Evolutionary conservation across 768 basidiomycete species (phyloP).

Genomic region (Pleurotus platypus): DNA sequence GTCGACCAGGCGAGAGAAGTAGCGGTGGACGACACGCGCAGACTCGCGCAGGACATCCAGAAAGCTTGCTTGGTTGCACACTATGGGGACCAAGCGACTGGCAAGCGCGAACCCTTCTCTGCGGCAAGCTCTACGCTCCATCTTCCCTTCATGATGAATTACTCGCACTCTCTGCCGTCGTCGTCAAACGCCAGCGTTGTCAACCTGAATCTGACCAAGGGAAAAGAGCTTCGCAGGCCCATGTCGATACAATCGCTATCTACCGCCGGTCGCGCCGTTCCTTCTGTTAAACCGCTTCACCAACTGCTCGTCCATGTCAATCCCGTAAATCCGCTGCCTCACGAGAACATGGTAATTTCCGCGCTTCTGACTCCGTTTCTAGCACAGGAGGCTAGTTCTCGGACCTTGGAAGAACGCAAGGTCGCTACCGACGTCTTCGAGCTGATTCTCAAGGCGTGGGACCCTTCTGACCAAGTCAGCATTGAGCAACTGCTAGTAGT

Average conservation of each 20-base stretch:
- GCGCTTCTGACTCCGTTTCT: slow-evolving; percentile 57
- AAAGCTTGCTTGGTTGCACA: slow-evolving; percentile 52
- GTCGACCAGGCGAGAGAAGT: slow-evolving; percentile 61
- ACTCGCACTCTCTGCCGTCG: slow-evolving; percentile 24
- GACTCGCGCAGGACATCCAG: slow-evolving; percentile 53
- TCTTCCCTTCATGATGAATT: slow-evolving; percentile 38
- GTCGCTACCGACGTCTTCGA: slow-evolving; percentile 63
- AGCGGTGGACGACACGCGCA: slow-evolving; percentile 42
- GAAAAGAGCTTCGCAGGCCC: slow-evolving; percentile 37
- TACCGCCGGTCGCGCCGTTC: slow-evolving; percentile 20
- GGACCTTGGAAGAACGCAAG: slow-evolving; percentile 48
- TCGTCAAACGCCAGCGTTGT: slow-evolving; percentile 14
- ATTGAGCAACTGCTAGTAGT: background rate
- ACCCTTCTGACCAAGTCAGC: slow-evolving; percentile 50
- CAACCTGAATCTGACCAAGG: slow-evolving; percentile 18
- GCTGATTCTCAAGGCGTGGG: slow-evolving; percentile 54
- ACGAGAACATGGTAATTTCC: slow-evolving; percentile 57
- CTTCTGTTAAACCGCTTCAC: slow-evolving; percentile 41
- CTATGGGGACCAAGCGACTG: slow-evolving; percentile 33
- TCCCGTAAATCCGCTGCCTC: slow-evolving; percentile 37
- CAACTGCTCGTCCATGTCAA: slow-evolving; percentile 42
- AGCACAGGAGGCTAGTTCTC: slow-evolving; percentile 25
- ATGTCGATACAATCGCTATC: slow-evolving; percentile 36
- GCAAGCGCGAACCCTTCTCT: slow-evolving; percentile 14
- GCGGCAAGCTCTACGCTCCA: slow-evolving; percentile 32